Percentiles rank a stretch among this genome's conserved stretches.
phyloP scores from a whole-genome alignment of 257 asterid genomes.

The Agastache rugosa region DNA sequence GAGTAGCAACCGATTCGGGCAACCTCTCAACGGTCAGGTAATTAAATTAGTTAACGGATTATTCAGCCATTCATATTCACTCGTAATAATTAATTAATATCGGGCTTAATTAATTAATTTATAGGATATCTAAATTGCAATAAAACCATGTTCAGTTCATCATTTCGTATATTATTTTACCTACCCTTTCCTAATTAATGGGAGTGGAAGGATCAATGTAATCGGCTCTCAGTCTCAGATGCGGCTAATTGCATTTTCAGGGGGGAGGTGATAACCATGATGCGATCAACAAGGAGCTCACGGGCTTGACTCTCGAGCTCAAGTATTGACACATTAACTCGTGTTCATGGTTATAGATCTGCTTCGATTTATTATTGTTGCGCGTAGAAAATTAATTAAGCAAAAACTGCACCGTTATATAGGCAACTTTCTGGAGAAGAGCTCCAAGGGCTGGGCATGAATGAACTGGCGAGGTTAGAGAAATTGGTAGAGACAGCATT shows the following conservation, averaged over 20 bases:
- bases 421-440: conserved; percentile 84
- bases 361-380: background rate
- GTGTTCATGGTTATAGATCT: background rate
- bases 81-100: no score
- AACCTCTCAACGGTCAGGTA: conserved; percentile 48
- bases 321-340: conserved; percentile 46
- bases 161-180: no score
- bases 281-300: conserved; percentile 49
- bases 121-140: no score
- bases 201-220: no score
- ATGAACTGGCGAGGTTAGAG: conserved; percentile 72
- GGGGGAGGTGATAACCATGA: conserved; percentile 44
- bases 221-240: no score
- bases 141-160: no score
- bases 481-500: conserved; percentile 60
- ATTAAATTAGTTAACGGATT: background rate
- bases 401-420: background rate
- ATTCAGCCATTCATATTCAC: no score
- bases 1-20: conserved; percentile 41
- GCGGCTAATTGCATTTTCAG: no score
- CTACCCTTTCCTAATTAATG: no score
- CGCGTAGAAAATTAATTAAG: background rate
- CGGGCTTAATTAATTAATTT: no score
- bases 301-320: conserved; percentile 54
- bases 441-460: conserved; percentile 64